Evolutionary conservation across 1,139 yeast species (phyloP).

Genomic region (Yamadazyma conglobata): DNA sequence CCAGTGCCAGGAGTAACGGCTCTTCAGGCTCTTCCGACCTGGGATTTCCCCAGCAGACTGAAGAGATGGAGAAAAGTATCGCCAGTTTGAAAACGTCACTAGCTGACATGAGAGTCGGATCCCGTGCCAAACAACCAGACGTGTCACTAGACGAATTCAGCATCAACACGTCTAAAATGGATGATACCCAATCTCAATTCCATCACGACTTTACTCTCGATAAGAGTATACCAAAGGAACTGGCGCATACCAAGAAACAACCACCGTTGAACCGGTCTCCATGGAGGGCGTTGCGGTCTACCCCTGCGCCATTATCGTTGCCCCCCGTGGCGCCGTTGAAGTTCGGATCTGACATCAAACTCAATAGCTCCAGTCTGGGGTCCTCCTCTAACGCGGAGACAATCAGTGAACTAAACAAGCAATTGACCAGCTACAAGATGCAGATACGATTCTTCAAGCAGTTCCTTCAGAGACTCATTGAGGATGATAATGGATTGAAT

Average conservation of each 20-base stretch:
- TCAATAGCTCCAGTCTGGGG: conserved; percentile 5
- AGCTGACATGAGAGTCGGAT: conserved; percentile 15
- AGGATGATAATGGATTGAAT: conserved; percentile 19
- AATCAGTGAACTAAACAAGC: conserved; percentile 24
- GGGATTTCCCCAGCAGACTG: conserved; percentile 14
- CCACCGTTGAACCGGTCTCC: conserved; percentile 20
- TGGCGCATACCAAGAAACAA: no score
- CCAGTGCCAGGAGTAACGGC: no score
- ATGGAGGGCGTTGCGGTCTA: conserved; percentile 33
- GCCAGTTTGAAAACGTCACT: conserved; percentile 22
- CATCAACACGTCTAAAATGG: conserved; percentile 20
- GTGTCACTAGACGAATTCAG: conserved; percentile 10
- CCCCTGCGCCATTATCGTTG: conserved; percentile 4
- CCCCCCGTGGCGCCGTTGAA: conserved; percentile 14
- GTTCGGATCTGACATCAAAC: conserved; percentile 7
- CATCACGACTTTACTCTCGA: conserved; percentile 29
- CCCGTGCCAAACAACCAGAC: conserved; percentile 2
- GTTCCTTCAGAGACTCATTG: conserved; percentile 38
- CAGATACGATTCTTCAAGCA: conserved; percentile 43
- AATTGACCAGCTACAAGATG: conserved; percentile 40
- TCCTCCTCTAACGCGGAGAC: conserved; percentile 9
- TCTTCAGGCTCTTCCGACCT: no score
- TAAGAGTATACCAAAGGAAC: conserved; percentile 10
- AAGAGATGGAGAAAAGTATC: conserved; percentile 22
- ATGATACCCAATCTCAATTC: conserved; percentile 31